These are phyloP conservation scores for Stereum hirsutum DNA, from an alignment of 1,284 basidiomycete genomes.

Conservation along the genomic window DNA sequence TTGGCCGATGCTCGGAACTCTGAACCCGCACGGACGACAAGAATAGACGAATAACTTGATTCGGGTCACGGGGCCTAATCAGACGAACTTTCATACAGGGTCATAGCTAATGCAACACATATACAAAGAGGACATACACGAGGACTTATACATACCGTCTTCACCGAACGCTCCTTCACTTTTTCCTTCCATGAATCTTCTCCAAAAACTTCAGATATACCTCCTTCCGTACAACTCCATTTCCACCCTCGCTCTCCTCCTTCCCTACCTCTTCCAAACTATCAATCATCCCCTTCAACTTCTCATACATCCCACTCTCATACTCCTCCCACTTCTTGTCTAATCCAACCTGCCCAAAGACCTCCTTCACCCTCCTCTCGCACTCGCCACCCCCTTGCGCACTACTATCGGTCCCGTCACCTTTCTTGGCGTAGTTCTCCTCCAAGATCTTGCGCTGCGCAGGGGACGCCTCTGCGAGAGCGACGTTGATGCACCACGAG, in stretches of 20 bases:
- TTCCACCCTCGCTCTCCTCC: constrained; percentile 17
- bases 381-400: constrained; percentile 65
- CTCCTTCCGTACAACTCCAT: constrained; percentile 61
- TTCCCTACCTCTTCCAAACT: constrained; percentile 61
- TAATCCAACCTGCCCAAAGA: constrained; percentile 72
- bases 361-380: constrained; percentile 66
- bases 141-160: too few relatives aligned
- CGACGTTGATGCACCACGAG: constrained; percentile 93
- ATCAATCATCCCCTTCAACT: constrained; percentile 60
- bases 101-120: too few relatives aligned
- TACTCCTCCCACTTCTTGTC: constrained; percentile 65
- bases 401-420: constrained; percentile 45
- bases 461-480: constrained; percentile 51
- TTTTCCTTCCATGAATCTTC: constrained; percentile 86
- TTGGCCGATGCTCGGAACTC: too few relatives aligned
- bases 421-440: constrained; percentile 85
- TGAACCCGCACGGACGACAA: too few relatives aligned
- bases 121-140: too few relatives aligned
- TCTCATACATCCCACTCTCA: constrained; percentile 69
- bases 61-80: too few relatives aligned
- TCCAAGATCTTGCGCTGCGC: constrained; percentile 55
- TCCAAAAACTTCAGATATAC: constrained; percentile 81
- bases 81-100: too few relatives aligned
- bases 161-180: too few relatives aligned
- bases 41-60: too few relatives aligned